Evolutionary conservation across 2,329 filamentous ascomycete species (phyloP), one percentile per base, ranked within the genome.

Genomic region (Fusarium sp.): DNA sequence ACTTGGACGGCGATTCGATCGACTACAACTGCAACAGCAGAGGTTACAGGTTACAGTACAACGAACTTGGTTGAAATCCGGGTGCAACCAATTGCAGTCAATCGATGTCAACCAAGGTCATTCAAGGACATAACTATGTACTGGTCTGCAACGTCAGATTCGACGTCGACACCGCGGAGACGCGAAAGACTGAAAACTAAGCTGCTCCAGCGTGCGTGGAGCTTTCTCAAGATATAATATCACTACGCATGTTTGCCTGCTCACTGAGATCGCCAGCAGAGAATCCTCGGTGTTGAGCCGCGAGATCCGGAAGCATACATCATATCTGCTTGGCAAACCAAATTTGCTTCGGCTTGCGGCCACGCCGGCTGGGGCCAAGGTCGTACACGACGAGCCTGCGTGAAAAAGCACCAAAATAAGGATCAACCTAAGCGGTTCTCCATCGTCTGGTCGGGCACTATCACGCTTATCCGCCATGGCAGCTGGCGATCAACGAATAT

Each of bases 221-320:
- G 62, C 46, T 66, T 51, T 52, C 46, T 47, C 26, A 31, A 19
- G 15, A 44, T 32, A 42, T n/a, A 32, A 19, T 19, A 19, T 19
- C 19, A 19, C 19, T 19, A 19, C 19, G 19, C 19, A 19, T 19
- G 19, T 2, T 19, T 19, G 19, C 19, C 19, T 52, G 45, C 43
- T 53, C 19, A 24, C 47, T 25, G 13, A 34, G 35, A 38, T 19
- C 41, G 22, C 28, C 35, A 49, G 32, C 32, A 19, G 19, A 19
- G 43, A 52, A 47, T 53, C 50, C 65, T 53, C 51, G 51, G 35
- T 53, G 53, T 59, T 58, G 65, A 64, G 68, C 68, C 68, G 68
- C 64, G 44, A 65, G 68, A 67, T 70, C 68, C 68, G 68, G 54
- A 26, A 36, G 53, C 53, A 57, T 65, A 55, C 64, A 64, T 56